phyloP scores from a whole-genome alignment of 1,139 yeast species.

The Candida tropicalis region DNA sequence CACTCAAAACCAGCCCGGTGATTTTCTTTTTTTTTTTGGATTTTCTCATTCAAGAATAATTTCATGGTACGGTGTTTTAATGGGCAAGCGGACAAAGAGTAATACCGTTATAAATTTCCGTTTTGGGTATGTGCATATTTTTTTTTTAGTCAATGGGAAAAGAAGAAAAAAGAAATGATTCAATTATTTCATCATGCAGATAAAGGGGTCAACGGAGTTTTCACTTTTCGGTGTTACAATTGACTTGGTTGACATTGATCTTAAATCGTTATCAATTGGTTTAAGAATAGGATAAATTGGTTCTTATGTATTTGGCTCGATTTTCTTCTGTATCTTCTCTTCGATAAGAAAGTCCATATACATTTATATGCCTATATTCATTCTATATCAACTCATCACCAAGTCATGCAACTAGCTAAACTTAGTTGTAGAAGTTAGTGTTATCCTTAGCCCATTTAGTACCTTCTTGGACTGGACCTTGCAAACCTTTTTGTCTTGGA shows the following conservation, averaged over 20 bases:
- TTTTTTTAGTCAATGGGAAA: neutral
- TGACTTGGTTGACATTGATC: too few relatives aligned
- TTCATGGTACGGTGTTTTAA: too few relatives aligned
- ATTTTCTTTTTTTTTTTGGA: neutral
- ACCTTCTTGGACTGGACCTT: slow-evolving; percentile 60
- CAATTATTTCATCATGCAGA: slow-evolving; percentile 2
- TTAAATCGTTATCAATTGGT: too few relatives aligned
- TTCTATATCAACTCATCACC: too few relatives aligned
- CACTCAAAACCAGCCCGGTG: slow-evolving; percentile 2
- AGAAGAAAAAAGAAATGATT: neutral
- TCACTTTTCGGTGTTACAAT: neutral
- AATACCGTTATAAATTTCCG: slow-evolving; percentile 5
- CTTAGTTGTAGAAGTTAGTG: slow-evolving; percentile 13
- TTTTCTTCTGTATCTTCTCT: too few relatives aligned
- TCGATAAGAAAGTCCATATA: too few relatives aligned
- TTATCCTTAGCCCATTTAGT: slow-evolving; percentile 40
- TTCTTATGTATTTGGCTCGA: too few relatives aligned
- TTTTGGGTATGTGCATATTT: neutral
- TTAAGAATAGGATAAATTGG: too few relatives aligned
- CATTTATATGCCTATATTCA: too few relatives aligned
- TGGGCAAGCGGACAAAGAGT: slow-evolving; percentile 1
- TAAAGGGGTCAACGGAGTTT: slow-evolving; percentile 2
- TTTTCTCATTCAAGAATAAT: too few relatives aligned
- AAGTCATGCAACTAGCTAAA: slow-evolving; percentile 2
- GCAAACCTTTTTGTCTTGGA: slow-evolving; percentile 76